phyloP scores from a whole-genome alignment of 1,284 basidiomycete species.

The Porogramme epimiltina region DNA sequence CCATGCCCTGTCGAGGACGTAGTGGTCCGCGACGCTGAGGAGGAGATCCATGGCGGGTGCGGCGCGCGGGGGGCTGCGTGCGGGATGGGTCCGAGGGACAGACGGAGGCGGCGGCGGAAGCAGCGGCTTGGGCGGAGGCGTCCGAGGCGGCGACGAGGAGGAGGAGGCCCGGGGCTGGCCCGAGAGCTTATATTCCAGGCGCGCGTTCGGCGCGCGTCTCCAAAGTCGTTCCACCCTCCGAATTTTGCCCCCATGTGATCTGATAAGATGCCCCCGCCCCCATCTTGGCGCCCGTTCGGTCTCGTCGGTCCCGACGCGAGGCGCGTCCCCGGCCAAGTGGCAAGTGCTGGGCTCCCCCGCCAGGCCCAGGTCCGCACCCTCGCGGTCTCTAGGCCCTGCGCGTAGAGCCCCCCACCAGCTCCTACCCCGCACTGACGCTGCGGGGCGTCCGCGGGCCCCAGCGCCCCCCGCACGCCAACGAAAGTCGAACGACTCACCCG shows the following conservation, averaged over 20 bases:
- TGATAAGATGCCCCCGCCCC: constrained; percentile 10
- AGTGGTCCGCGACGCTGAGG: constrained; percentile 72
- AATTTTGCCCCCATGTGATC: constrained; percentile 18
- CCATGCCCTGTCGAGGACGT: constrained; percentile 79
- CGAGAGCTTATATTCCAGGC: constrained; percentile 22
- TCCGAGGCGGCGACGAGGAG: constrained; percentile 11
- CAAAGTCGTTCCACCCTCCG: constrained; percentile 21
- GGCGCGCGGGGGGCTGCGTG: constrained; percentile 2
- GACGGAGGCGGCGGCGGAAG: background rate
- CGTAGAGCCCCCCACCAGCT: no score
- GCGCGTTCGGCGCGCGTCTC: constrained; percentile 20
- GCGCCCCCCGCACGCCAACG: no score
- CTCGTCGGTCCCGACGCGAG: background rate
- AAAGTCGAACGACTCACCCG: background rate
- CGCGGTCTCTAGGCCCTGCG: no score
- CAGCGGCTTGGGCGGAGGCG: constrained; percentile 2
- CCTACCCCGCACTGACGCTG: no score
- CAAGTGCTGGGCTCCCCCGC: background rate
- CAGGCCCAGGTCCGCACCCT: no score
- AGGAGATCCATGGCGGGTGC: constrained; percentile 76
- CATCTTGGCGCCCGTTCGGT: background rate
- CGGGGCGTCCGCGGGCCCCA: no score
- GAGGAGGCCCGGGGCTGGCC: background rate
- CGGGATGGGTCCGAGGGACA: background rate
- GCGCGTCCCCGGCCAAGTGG: no score